A percentile compares a stretch with the other conserved stretches of the same genome.
phyloP scores from a whole-genome alignment of 768 basidiomycete genomes.

The Rhodotorula toruloides region DNA sequence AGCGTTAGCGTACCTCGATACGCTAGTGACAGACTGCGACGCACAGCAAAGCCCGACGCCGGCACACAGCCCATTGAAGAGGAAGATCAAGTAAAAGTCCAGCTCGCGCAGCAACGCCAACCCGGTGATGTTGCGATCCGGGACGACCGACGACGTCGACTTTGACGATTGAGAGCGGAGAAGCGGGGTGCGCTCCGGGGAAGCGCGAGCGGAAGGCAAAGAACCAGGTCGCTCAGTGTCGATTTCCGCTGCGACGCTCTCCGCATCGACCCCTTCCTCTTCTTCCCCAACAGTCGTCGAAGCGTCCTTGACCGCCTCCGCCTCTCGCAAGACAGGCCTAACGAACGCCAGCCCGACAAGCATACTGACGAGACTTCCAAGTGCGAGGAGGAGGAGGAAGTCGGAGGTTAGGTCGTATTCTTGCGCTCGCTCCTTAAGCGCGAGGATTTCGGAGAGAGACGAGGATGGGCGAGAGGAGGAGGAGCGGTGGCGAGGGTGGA shows the following conservation, averaged over 20 bases:
- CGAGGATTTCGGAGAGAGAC: neutral
- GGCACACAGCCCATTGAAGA: slow-evolving; percentile 25
- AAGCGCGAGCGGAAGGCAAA: too few relatives aligned
- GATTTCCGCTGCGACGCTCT: too few relatives aligned
- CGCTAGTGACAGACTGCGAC: neutral
- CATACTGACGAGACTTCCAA: slow-evolving; percentile 21
- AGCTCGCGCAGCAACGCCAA: slow-evolving; percentile 14
- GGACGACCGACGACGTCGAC: too few relatives aligned
- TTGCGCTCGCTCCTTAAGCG: too few relatives aligned
- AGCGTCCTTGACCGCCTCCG: neutral
- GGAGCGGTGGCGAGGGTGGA: neutral
- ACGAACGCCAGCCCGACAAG: slow-evolving; percentile 23
- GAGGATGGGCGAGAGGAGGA: neutral
- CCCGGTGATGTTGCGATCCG: slow-evolving; percentile 10
- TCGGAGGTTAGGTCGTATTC: slow-evolving; percentile 11
- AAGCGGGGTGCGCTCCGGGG: slow-evolving; percentile 13
- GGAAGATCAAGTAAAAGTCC: slow-evolving; percentile 27
- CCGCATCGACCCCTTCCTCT: too few relatives aligned
- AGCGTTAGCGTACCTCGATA: neutral
- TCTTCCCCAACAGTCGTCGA: neutral
- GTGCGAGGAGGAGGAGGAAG: slow-evolving; percentile 34
- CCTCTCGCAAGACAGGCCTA: slow-evolving; percentile 1
- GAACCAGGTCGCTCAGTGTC: too few relatives aligned
- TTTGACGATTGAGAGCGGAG: neutral
- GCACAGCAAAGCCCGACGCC: slow-evolving; percentile 25